These are phyloP conservation scores for Acer saccharum DNA, from an alignment of 345 rosid genomes.

Conservation along the genomic window DNA sequence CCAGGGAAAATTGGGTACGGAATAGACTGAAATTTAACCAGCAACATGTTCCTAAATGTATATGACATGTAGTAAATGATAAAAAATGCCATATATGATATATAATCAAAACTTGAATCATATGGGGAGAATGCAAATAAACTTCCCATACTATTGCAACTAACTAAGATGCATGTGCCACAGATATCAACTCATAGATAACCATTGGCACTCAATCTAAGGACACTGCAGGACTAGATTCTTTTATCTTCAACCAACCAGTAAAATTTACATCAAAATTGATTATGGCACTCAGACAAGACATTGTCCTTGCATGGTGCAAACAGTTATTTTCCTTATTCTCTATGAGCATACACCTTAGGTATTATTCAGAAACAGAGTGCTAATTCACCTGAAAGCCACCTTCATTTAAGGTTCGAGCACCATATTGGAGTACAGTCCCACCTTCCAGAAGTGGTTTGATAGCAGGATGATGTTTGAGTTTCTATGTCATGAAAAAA, in stretches of 20 bases:
- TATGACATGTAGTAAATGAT: neutral
- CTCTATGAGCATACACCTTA: neutral
- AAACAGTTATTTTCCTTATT: neutral
- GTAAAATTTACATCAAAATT: neutral
- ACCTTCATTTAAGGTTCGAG: constrained; percentile 96
- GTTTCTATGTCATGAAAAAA: constrained; percentile 55
- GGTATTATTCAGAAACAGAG: neutral
- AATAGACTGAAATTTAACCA: constrained; percentile 97
- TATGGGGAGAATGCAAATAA: constrained; percentile 4
- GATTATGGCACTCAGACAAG: neutral
- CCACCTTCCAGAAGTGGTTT: constrained; percentile 85
- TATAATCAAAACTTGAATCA: constrained; percentile 4
- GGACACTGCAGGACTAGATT: neutral
- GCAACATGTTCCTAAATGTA: constrained; percentile 61
- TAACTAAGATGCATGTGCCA: neutral
- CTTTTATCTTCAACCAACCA: neutral
- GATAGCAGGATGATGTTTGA: constrained; percentile 93
- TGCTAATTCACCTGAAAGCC: constrained; percentile 83
- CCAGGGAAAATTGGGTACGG: constrained; percentile 98
- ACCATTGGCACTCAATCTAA: constrained; percentile 2
- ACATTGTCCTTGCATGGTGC: neutral
- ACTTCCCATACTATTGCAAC: neutral
- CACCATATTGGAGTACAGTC: constrained; percentile 86
- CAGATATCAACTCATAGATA: neutral
- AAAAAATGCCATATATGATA: neutral